Base-by-base conservation (phyloP, 2,329 filamentous ascomycete species). In the Cytospora mali region DNA sequence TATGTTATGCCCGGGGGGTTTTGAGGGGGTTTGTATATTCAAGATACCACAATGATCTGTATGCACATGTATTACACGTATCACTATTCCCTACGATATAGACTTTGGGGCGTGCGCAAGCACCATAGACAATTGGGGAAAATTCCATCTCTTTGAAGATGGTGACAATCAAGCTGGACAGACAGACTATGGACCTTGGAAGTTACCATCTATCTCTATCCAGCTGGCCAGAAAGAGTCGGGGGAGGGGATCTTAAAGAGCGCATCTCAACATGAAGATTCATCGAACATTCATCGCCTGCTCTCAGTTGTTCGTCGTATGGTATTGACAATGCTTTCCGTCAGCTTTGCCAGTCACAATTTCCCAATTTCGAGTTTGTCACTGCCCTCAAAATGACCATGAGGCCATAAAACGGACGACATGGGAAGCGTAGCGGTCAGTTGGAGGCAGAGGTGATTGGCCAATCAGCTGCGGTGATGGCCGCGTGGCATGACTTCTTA, bases 321-420 rank as follows among this genome's bases (percentile, higher is more conserved):
- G n/a, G 42, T 55, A n/a, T 42, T 18, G n/a, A 3, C 10, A 29
- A 55, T 51, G 28, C 50, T 27, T 25, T 48, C 11, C 39, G 6
- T 29, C 54, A 46, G 27, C 46, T 39, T 21, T 46, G 54, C 57
- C 27, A 61, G 48, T 48, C 50, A 29, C 28, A 51, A 29, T 46
- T 42, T 39, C 13, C 16, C 31, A 33, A 29, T 27, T 21, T 28
- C 58, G 9, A 46, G 33, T 31, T 7, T 53, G 6, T 28, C 13
- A 13, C 56, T 58, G 25, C 35, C 31, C 27, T 27, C 16, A 31
- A 54, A 39, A 33, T 51, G 2, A 27, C 7, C 31, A 28, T 33
- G 59, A 65, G 51, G 55, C 63, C 59, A 65, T 42, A 59, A 65
- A 64, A 54, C 58, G 57, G 21, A 66, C 59, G 64, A 66, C 62